A percentile compares a stretch with the other conserved stretches of the same genome.
phyloP scores from a whole-genome alignment of 495 filamentous ascomycete species.

The Penicillium parvum region DNA sequence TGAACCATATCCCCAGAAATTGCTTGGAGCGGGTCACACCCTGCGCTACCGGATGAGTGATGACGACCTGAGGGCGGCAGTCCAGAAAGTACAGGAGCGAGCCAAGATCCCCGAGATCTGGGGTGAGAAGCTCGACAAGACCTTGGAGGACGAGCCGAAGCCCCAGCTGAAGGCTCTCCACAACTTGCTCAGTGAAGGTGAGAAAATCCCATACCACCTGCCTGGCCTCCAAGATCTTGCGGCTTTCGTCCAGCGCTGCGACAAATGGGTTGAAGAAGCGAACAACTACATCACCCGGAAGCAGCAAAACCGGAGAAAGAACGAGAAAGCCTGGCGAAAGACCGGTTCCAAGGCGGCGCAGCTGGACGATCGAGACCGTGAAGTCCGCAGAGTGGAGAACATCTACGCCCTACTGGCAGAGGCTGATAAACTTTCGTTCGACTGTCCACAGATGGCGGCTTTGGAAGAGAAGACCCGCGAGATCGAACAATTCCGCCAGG shows the following conservation, averaged over 20 bases:
- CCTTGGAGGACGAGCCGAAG: conserved; percentile 73
- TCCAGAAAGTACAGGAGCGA: conserved; percentile 79
- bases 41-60: conserved; percentile 73
- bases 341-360: conserved; percentile 73
- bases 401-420: conserved; percentile 78
- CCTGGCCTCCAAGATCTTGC: conserved; percentile 77
- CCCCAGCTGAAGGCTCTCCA: conserved; percentile 85
- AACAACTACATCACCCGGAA: conserved; percentile 96
- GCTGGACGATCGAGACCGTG: conserved; percentile 81
- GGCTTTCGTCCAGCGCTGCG: conserved; percentile 88
- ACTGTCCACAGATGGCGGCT: conserved; percentile 86
- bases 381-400: conserved; percentile 86
- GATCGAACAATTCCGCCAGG: conserved; percentile 81
- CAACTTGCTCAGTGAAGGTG: conserved; percentile 84
- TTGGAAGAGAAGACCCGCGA: conserved; percentile 83
- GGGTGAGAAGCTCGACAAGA: conserved; percentile 83
- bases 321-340: conserved; percentile 85
- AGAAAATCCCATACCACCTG: conserved; percentile 93
- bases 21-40: conserved; percentile 59
- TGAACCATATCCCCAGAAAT: conserved; percentile 52
- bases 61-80: conserved; percentile 57
- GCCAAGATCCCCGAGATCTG: conserved; percentile 81
- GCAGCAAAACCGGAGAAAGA: conserved; percentile 97
- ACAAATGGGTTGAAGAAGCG: conserved; percentile 97
- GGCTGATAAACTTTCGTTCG: conserved; percentile 87